A percentile compares a stretch with the other conserved stretches of the same genome.
These are phyloP conservation scores for Hygrophorus pudorinus DNA, from an alignment of 768 basidiomycete genomes.

Conservation along the genomic window DNA sequence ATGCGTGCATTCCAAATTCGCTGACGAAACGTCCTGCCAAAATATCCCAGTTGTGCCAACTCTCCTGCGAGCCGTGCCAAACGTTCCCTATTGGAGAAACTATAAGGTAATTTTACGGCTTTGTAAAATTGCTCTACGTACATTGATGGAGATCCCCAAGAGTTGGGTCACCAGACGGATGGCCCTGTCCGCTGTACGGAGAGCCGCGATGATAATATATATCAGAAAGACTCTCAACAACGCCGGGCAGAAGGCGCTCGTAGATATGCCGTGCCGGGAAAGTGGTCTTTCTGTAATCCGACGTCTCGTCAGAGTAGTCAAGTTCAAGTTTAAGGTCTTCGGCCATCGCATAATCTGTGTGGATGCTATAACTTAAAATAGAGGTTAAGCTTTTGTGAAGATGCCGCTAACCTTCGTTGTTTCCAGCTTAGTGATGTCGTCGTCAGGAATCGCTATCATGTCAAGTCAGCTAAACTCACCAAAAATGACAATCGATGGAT, in stretches of 20 bases:
- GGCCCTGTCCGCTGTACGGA: slow-evolving; percentile 79
- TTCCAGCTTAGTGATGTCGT: slow-evolving; percentile 45
- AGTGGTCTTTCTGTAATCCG: slow-evolving; percentile 76
- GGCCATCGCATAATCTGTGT: slow-evolving; percentile 75
- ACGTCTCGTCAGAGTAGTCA: slow-evolving; percentile 77
- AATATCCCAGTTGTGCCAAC: slow-evolving; percentile 92
- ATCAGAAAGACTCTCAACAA: slow-evolving; percentile 55
- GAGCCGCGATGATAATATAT: slow-evolving; percentile 79
- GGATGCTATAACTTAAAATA: not conserved
- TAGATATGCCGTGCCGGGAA: slow-evolving; percentile 91
- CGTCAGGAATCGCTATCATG: not conserved
- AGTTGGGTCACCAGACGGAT: slow-evolving; percentile 58
- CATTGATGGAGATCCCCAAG: slow-evolving; percentile 92
- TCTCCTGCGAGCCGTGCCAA: slow-evolving; percentile 89
- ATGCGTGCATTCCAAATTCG: slow-evolving; percentile 81
- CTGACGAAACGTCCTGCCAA: slow-evolving; percentile 89
- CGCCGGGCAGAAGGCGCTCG: slow-evolving; percentile 69
- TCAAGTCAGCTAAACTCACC: slow-evolving; percentile 32
- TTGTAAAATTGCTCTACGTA: slow-evolving; percentile 25
- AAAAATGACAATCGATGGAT: slow-evolving; percentile 86
- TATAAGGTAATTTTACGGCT: slow-evolving; percentile 1
- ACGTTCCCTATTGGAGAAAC: slow-evolving; percentile 56
- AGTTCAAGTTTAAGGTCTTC: slow-evolving; percentile 70
- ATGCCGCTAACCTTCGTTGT: slow-evolving; percentile 54
- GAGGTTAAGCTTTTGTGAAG: not conserved